These are phyloP conservation scores for Clavariopsis aquatica DNA, from an alignment of 495 filamentous ascomycete species.

Conservation along the genomic window DNA sequence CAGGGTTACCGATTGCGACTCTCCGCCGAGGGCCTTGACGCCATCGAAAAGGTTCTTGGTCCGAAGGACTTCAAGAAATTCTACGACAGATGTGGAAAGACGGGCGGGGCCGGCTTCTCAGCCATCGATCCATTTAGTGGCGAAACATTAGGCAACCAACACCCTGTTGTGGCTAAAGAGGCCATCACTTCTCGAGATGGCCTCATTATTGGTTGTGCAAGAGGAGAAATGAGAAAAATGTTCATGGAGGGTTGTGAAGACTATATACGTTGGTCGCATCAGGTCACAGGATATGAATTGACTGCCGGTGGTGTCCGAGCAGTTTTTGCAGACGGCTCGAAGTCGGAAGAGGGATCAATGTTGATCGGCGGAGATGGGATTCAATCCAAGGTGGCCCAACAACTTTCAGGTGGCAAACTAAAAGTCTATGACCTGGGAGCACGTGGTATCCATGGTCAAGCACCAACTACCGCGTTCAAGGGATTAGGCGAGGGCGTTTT, in stretches of 20 bases:
- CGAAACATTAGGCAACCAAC: slow-evolving; percentile 33
- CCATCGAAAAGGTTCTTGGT: slow-evolving; percentile 55
- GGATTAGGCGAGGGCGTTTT: slow-evolving; percentile 58
- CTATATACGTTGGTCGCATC: slow-evolving; percentile 50
- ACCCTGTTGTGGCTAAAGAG: slow-evolving; percentile 15
- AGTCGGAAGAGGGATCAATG: slow-evolving; percentile 50
- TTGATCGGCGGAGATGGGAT: slow-evolving; percentile 61
- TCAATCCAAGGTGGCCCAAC: slow-evolving; percentile 51
- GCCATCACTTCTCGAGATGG: slow-evolving; percentile 49
- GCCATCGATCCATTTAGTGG: slow-evolving; percentile 52
- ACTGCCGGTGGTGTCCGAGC: slow-evolving; percentile 51
- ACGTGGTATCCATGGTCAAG: slow-evolving; percentile 58
- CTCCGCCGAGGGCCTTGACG: slow-evolving; percentile 52
- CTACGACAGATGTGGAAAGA: slow-evolving; percentile 57
- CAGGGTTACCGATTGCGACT: slow-evolving; percentile 57
- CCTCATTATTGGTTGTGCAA: slow-evolving; percentile 54
- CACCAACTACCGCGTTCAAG: slow-evolving; percentile 56
- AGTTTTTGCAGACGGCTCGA: slow-evolving; percentile 56
- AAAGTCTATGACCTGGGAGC: slow-evolving; percentile 58
- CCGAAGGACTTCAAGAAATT: slow-evolving; percentile 51
- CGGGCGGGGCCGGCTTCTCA: slow-evolving; percentile 50
- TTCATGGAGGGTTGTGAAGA: slow-evolving; percentile 53
- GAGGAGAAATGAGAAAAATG: slow-evolving; percentile 41
- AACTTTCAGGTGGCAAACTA: slow-evolving; percentile 52
- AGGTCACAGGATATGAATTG: slow-evolving; percentile 53